Percentiles rank a stretch among this genome's conserved stretches.
Conservation (phyloP, 2,329 filamentous ascomycete species). For the Dactylellina leptospora region DNA sequence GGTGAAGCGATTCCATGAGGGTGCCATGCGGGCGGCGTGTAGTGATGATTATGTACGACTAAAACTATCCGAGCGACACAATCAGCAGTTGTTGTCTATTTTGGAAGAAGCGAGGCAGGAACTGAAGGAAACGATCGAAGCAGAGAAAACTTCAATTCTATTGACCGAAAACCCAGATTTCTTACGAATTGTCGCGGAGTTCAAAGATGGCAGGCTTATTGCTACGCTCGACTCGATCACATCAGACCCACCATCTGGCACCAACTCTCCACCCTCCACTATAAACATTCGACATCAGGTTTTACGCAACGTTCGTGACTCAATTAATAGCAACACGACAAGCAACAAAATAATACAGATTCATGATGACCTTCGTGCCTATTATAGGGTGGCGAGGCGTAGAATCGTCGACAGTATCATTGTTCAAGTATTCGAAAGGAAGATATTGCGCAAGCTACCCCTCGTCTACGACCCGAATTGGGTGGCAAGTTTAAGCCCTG, state of each 20-base stretch:
- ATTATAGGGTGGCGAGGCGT: constrained; percentile 28
- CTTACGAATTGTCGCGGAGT: not conserved
- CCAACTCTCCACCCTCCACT: not conserved
- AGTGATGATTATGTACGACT: constrained; percentile 12
- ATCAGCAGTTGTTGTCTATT: not conserved
- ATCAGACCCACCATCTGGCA: constrained; percentile 2
- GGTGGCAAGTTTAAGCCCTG: not conserved
- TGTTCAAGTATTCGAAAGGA: constrained; percentile 30
- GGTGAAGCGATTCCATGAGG: constrained; percentile 8
- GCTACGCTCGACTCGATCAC: constrained; percentile 12
- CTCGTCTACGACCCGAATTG: constrained; percentile 9
- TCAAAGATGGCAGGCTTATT: constrained; percentile 21
- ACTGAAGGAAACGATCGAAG: constrained; percentile 15
- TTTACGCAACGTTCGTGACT: constrained; percentile 15
- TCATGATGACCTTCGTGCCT: constrained; percentile 30
- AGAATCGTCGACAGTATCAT: constrained; percentile 33
- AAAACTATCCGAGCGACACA: constrained; percentile 13
- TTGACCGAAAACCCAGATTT: constrained; percentile 39
- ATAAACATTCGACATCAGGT: constrained; percentile 17
- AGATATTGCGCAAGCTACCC: constrained; percentile 12
- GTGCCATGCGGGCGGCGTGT: constrained; percentile 11
- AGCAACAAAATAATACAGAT: constrained; percentile 10
- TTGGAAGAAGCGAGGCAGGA: constrained; percentile 1
- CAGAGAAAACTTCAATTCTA: constrained; percentile 25
- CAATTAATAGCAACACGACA: constrained; percentile 10